phyloP scores from a whole-genome alignment of 495 filamentous ascomycete genomes.

The Penicillium chermesinum region DNA sequence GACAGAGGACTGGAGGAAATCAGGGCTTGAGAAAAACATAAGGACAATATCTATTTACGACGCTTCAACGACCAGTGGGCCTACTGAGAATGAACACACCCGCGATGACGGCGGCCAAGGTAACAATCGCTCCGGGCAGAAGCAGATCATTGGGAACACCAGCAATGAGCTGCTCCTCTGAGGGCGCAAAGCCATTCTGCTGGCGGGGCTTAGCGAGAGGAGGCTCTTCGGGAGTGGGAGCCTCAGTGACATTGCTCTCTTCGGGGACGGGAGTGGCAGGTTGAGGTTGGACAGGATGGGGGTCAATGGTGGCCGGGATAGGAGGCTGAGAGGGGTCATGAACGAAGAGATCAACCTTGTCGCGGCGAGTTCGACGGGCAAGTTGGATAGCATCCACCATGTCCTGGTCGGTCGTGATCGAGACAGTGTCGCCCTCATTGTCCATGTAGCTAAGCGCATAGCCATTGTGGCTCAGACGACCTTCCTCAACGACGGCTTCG shows the following conservation, averaged over 20 bases:
- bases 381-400: conserved; percentile 84
- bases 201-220: conserved; percentile 37
- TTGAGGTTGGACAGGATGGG: conserved; percentile 52
- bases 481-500: conserved; percentile 65
- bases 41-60: conserved; percentile 10
- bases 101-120: conserved; percentile 86
- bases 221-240: conserved; percentile 52
- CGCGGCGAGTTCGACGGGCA: conserved; percentile 65
- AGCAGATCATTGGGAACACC: conserved; percentile 94
- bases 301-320: conserved; percentile 60
- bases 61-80: conserved; percentile 56
- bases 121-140: conserved; percentile 90
- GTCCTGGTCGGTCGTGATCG: conserved; percentile 93
- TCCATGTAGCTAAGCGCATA: conserved; percentile 96
- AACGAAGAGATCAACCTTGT: conserved; percentile 97
- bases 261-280: conserved; percentile 54
- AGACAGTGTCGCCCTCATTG: conserved; percentile 95
- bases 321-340: conserved; percentile 88
- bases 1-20: conserved; percentile 7
- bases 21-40: conserved; percentile 15
- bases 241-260: conserved; percentile 50
- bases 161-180: conserved; percentile 73
- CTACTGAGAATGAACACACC: conserved; percentile 90
- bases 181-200: conserved; percentile 19
- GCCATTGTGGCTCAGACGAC: conserved; percentile 70